phyloP scores from a whole-genome alignment of 1,284 basidiomycete species.

The Lignosus rhinocerotis region DNA sequence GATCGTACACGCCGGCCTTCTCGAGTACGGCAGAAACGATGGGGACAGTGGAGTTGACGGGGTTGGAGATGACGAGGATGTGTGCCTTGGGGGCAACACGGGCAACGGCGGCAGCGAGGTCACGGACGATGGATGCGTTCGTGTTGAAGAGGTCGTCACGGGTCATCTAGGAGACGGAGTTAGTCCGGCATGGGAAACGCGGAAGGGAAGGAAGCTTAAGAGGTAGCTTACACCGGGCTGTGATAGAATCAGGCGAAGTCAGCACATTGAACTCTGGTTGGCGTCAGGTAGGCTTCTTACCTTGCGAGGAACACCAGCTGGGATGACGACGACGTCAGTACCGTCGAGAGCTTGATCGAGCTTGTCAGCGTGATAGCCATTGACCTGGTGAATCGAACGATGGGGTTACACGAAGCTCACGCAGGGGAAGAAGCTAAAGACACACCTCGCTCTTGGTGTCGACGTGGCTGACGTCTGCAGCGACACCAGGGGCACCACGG shows the following conservation, averaged over 20 bases:
- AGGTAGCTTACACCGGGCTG: conserved; percentile 70
- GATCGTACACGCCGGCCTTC: conserved; percentile 94
- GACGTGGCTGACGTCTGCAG: conserved; percentile 92
- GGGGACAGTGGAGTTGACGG: conserved; percentile 94
- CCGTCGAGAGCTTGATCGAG: conserved; percentile 86
- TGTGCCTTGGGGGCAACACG: conserved; percentile 89
- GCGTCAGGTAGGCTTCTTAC: conserved; percentile 44
- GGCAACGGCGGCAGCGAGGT: conserved; percentile 88
- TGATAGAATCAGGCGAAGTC: conserved; percentile 28
- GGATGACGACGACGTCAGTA: conserved; percentile 92
- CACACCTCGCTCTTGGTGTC: conserved; percentile 84
- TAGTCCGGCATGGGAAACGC: conserved; percentile 25
- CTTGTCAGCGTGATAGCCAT: conserved; percentile 81
- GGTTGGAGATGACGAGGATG: conserved; percentile 97
- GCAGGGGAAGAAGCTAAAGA: conserved; percentile 9
- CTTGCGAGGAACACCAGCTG: conserved; percentile 96
- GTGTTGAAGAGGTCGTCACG: conserved; percentile 99
- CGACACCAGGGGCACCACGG: conserved; percentile 89
- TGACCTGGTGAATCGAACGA: conserved; percentile 50
- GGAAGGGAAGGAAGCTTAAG: conserved; percentile 9
- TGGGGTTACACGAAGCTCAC: conserved; percentile 10
- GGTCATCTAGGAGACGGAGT: conserved; percentile 68
- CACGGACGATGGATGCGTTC: conserved; percentile 94
- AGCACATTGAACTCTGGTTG: conserved; percentile 6
- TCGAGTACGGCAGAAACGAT: conserved; percentile 93